Evolutionary conservation across 352 stramenopile genomes (phyloP).

Genomic region (Elongisporangium prolatum): DNA sequence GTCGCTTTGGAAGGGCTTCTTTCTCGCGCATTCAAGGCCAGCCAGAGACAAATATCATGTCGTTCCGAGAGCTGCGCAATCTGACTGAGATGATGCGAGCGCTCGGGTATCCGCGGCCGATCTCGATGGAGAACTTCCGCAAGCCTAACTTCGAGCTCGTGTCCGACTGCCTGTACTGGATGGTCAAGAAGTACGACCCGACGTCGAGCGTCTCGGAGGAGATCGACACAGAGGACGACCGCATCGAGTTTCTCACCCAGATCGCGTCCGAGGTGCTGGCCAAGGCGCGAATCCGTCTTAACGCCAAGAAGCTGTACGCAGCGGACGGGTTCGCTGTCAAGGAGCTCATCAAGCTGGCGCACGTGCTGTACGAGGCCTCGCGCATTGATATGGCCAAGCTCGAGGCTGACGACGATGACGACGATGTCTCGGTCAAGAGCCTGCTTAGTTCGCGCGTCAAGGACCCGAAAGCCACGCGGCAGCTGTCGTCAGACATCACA

Average conservation of each 20-base stretch:
- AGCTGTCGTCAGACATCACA: slow-evolving; percentile 92
- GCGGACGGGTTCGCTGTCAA: slow-evolving; percentile 93
- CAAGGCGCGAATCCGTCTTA: slow-evolving; percentile 91
- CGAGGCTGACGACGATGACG: slow-evolving; percentile 63
- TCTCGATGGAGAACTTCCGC: slow-evolving; percentile 94
- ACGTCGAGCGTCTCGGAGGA: slow-evolving; percentile 85
- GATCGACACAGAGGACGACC: slow-evolving; percentile 94
- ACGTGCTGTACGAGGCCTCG: slow-evolving; percentile 89
- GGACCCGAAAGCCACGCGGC: slow-evolving; percentile 87
- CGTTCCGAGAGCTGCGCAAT: slow-evolving; percentile 86
- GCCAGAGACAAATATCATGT: slow-evolving; percentile 33
- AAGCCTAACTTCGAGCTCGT: slow-evolving; percentile 96
- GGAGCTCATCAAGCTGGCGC: slow-evolving; percentile 94
- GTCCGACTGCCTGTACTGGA: slow-evolving; percentile 95
- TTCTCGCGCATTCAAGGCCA: background rate
- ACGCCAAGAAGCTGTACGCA: slow-evolving; percentile 94
- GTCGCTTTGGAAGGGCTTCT: background rate
- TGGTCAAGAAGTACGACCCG: slow-evolving; percentile 92
- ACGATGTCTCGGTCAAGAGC: slow-evolving; percentile 66
- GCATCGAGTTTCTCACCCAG: slow-evolving; percentile 92
- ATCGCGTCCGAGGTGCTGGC: slow-evolving; percentile 74
- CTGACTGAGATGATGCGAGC: slow-evolving; percentile 95
- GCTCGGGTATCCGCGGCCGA: slow-evolving; percentile 89
- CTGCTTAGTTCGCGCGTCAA: slow-evolving; percentile 74
- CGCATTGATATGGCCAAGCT: slow-evolving; percentile 57